Evolutionary conservation across 148 eudicot genomes (phyloP).

Genomic region (Rhododendron williamsianum): DNA sequence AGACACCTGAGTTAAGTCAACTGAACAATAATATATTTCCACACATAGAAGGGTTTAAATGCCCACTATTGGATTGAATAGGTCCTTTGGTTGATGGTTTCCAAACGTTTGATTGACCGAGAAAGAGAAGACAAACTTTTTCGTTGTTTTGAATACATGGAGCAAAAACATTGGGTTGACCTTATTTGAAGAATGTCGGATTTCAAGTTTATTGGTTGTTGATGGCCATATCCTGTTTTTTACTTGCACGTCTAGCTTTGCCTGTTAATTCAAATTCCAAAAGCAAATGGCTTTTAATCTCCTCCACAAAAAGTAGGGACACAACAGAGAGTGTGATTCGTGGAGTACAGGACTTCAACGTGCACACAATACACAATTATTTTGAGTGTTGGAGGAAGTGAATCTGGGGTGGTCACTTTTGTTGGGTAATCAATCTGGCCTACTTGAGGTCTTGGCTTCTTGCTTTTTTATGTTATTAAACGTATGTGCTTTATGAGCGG

Average conservation of each 20-base stretch:
- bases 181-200: background rate
- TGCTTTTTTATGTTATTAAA: background rate
- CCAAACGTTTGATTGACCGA: background rate
- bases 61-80: background rate
- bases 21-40: background rate
- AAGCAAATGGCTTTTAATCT: background rate
- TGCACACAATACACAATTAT: background rate
- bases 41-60: background rate
- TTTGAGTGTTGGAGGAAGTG: background rate
- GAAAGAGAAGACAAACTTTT: background rate
- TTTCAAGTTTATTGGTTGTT: background rate
- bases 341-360: background rate
- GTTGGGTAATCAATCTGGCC: background rate
- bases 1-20: background rate
- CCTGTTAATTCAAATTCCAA: background rate
- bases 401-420: background rate
- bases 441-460: slow-evolving; percentile 4
- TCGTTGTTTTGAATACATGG: background rate
- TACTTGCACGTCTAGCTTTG: background rate
- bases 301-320: background rate
- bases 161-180: background rate
- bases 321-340: background rate
- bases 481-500: background rate
- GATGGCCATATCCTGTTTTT: background rate
- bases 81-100: background rate